Conservation (phyloP, 2,329 filamentous ascomycete species). For the Fusarium sp. region DNA sequence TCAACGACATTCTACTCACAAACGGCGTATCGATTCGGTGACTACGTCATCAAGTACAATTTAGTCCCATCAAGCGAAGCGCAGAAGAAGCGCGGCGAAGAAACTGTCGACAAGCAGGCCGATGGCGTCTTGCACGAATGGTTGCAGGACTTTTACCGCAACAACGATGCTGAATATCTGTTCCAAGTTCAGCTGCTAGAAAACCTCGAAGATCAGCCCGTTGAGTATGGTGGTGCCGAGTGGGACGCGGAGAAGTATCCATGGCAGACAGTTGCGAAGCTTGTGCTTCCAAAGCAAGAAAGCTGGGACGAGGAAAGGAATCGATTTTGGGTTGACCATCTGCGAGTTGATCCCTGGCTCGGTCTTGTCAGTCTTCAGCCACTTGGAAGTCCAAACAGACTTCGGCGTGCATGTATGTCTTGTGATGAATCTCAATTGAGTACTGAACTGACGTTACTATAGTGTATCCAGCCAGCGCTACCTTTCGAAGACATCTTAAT, state of each 20-base stretch:
- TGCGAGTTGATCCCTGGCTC: neutral
- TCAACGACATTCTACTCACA: constrained; percentile 6
- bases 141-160: neutral
- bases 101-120: neutral
- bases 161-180: neutral
- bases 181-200: constrained; percentile 1
- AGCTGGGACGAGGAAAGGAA: constrained; percentile 13
- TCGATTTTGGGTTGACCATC: neutral
- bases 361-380: constrained; percentile 7
- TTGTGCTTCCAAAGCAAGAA: neutral
- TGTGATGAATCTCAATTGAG: no score
- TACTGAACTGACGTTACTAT: neutral
- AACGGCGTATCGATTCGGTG: neutral
- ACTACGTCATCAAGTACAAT: constrained; percentile 3
- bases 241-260: constrained; percentile 3
- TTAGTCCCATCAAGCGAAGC: neutral
- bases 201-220: neutral
- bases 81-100: neutral
- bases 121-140: neutral
- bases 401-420: neutral
- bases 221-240: neutral
- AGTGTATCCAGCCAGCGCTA: constrained; percentile 10
- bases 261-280: neutral
- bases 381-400: constrained; percentile 1
- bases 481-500: neutral